Evolutionary conservation across 2,329 filamentous ascomycete genomes (phyloP), one percentile per base, ranked within the genome.

Genomic region (Talaromyces islandicus): DNA sequence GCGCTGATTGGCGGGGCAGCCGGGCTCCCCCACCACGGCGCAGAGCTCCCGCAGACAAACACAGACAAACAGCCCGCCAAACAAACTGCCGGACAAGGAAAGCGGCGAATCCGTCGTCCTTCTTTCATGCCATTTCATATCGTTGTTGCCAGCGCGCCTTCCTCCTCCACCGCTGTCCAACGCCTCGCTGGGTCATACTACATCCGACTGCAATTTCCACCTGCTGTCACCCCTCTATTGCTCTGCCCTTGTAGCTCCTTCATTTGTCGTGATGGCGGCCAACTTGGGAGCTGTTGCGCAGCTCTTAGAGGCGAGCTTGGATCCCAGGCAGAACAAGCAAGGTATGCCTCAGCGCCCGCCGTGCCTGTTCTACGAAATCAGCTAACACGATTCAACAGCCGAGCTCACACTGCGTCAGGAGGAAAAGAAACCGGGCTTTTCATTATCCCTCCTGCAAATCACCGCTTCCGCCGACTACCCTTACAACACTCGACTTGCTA

Each of bases 291-390:
- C 78, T 65, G 78, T 97, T 75, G 89, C 91, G 64, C 86, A 91
- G 82, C 84, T 97, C 75, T 87, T 99, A 65, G 85, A 95, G 77
- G 91, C 91, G 69, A 97, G 92, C 69, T 84, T 97, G 70, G 91
- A 97, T 77, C 91, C 91, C 19, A 81, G 84, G 64, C 87, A 93
- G 76, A 91, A 93, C 76, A 92, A 91, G 76, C 89, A 95, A 88
- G 93, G 93, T 93, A 80, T 65, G 79, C 73, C 64, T n/a, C 35
- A n/a, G 38, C 59, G 55, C 54, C 32, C 32, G 7, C 19, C 56
- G 57, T 50, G 60, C 55, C 21, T 41, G 0, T 56, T 9, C 14
- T 19, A 29, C 43, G 32, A 24, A 41, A 17, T 14, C 9, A 12
- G 38, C 51, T 57, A 55, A 67, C 32, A 60, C 38, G 50, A 46